These are phyloP conservation scores for Cnidoscolus chayamansa DNA, from an alignment of 441 rosid genomes.

Conservation along the genomic window DNA sequence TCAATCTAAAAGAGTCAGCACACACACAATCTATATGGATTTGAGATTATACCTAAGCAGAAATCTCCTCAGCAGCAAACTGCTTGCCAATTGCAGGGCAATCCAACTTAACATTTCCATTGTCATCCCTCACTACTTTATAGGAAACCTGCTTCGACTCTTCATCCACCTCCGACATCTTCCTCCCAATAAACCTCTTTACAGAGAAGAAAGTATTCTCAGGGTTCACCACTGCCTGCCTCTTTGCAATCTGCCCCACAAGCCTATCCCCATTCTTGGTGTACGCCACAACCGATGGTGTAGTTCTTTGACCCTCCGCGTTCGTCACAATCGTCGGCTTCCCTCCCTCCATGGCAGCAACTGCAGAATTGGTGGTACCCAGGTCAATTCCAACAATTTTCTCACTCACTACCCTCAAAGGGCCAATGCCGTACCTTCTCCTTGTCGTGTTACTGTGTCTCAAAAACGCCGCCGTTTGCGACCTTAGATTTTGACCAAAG, in stretches of 20 bases:
- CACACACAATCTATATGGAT: not conserved
- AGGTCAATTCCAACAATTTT: slow-evolving; percentile 74
- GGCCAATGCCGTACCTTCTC: slow-evolving; percentile 41
- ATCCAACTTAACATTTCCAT: slow-evolving; percentile 85
- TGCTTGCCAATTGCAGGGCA: slow-evolving; percentile 87
- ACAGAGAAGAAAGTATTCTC: slow-evolving; percentile 92
- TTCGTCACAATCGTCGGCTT: slow-evolving; percentile 89
- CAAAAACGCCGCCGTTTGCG: slow-evolving; percentile 38
- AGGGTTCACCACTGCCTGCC: slow-evolving; percentile 92
- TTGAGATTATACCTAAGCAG: slow-evolving; percentile 66
- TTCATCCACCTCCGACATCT: slow-evolving; percentile 87
- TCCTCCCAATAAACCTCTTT: slow-evolving; percentile 97
- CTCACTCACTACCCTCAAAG: slow-evolving; percentile 56
- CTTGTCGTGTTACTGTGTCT: slow-evolving; percentile 25
- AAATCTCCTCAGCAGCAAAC: slow-evolving; percentile 89
- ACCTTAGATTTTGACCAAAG: slow-evolving; percentile 45
- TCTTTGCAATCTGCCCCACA: slow-evolving; percentile 91
- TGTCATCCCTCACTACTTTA: slow-evolving; percentile 79
- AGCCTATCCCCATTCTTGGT: slow-evolving; percentile 79
- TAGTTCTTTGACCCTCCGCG: slow-evolving; percentile 92
- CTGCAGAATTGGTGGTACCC: slow-evolving; percentile 82
- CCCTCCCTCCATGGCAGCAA: slow-evolving; percentile 97
- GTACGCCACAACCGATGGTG: slow-evolving; percentile 90
- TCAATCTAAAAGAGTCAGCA: not conserved
- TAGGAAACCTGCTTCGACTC: slow-evolving; percentile 92